These are phyloP conservation scores for Phytophthora pini DNA, from an alignment of 352 stramenopile species.

Conservation along the genomic window DNA sequence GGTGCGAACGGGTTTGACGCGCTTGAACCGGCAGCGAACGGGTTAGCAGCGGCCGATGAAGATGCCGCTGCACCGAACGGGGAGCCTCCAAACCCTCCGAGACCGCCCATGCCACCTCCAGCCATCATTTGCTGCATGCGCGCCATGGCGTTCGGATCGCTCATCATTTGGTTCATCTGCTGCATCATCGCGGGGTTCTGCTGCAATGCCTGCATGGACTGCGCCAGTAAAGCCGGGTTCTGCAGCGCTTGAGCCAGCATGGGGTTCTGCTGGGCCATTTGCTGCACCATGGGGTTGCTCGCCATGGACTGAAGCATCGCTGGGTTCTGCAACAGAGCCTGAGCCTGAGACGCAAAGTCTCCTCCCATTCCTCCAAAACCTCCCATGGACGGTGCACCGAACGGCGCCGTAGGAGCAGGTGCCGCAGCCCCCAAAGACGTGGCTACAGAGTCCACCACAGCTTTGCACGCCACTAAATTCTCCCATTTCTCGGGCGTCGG, in stretches of 20 bases:
- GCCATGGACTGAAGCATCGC: conserved; percentile 72
- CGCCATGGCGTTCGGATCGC: conserved; percentile 70
- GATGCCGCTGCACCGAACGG: conserved; percentile 40
- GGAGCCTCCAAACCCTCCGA: conserved; percentile 30
- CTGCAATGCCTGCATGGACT: conserved; percentile 74
- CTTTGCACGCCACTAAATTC: conserved; percentile 67
- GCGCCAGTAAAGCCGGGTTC: conserved; percentile 72
- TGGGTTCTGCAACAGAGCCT: conserved; percentile 79
- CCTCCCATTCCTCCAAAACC: conserved; percentile 26
- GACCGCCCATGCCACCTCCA: conserved; percentile 30
- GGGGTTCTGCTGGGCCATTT: conserved; percentile 81
- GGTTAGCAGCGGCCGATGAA: conserved; percentile 37
- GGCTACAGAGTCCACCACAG: conserved; percentile 62
- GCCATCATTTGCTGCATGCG: conserved; percentile 79
- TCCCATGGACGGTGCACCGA: conserved; percentile 26
- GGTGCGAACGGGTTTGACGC: conserved; percentile 23
- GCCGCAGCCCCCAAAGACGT: conserved; percentile 14
- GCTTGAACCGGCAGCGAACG: conserved; percentile 41
- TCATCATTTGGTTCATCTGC: conserved; percentile 85
- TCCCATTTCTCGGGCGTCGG: conserved; percentile 81
- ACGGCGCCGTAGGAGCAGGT: conserved; percentile 7
- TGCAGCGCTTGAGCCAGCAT: conserved; percentile 81
- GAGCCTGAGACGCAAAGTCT: conserved; percentile 63
- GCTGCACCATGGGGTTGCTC: conserved; percentile 78
- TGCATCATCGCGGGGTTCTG: conserved; percentile 86